phyloP scores from a whole-genome alignment of 768 basidiomycete genomes.

The Harrya chromipes region DNA sequence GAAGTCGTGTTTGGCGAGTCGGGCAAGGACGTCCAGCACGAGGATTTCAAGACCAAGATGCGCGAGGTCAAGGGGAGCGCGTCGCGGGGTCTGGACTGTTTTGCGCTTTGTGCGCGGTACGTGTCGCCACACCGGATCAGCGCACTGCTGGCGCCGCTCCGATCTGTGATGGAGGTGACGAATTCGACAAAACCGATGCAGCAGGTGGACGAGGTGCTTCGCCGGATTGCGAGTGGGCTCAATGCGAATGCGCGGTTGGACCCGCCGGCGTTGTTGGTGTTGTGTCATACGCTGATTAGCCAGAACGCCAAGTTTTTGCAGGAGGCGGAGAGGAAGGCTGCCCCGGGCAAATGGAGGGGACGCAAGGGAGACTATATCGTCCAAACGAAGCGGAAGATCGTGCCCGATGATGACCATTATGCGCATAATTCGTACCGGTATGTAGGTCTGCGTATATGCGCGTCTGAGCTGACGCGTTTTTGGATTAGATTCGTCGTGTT shows the following conservation, averaged over 20 bases:
- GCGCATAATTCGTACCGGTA: constrained; percentile 86
- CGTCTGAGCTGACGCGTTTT: background rate
- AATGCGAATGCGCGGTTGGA: constrained; percentile 75
- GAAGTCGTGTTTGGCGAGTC: constrained; percentile 96
- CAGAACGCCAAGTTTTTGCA: constrained; percentile 88
- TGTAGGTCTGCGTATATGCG: constrained; percentile 14
- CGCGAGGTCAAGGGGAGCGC: constrained; percentile 83
- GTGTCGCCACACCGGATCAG: constrained; percentile 78
- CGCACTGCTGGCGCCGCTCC: constrained; percentile 71
- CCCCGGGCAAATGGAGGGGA: constrained; percentile 29
- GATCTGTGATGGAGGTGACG: constrained; percentile 83
- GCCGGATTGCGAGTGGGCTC: constrained; percentile 77
- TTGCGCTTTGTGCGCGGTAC: constrained; percentile 73
- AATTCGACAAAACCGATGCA: constrained; percentile 76
- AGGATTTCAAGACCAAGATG: constrained; percentile 94
- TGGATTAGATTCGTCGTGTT: constrained; percentile 75
- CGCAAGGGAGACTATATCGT: constrained; percentile 62
- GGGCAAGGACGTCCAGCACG: constrained; percentile 80
- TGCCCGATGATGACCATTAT: constrained; percentile 62
- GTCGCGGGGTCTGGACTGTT: constrained; percentile 83
- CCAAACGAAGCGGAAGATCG: constrained; percentile 68
- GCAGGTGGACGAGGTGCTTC: constrained; percentile 85
- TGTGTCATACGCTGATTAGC: constrained; percentile 87
- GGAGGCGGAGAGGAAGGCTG: constrained; percentile 41
- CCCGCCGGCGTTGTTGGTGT: constrained; percentile 66